Percentiles rank a stretch among this genome's conserved stretches.
Conservation (phyloP, 2,329 filamentous ascomycete species). For the Colletotrichum musae region DNA sequence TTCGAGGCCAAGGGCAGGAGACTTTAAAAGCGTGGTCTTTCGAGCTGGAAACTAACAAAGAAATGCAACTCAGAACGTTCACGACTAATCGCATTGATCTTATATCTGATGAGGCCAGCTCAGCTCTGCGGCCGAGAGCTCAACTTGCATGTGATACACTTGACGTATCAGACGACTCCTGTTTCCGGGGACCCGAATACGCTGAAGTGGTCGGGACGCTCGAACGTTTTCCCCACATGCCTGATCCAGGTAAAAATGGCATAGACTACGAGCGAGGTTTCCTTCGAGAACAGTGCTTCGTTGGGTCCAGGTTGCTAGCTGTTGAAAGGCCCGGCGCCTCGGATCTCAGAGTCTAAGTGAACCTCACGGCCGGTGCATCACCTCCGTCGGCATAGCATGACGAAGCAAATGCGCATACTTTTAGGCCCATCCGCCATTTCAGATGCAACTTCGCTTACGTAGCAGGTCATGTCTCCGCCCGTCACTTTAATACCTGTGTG, state of each 20-base stretch:
- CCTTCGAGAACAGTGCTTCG: not conserved
- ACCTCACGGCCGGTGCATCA: conserved; percentile 5
- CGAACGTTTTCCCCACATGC: conserved; percentile 9
- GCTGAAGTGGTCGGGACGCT: not conserved
- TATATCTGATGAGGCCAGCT: conserved; percentile 12
- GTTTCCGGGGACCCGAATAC: conserved; percentile 30
- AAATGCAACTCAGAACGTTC: conserved; percentile 12
- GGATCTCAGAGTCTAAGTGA: conserved; percentile 17
- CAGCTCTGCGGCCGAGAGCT: not conserved
- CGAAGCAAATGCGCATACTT: not conserved
- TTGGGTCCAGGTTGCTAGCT: not conserved
- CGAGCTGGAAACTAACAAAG: conserved; percentile 3
- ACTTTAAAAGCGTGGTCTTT: not conserved
- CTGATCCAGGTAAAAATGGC: not conserved
- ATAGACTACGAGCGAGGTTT: not conserved
- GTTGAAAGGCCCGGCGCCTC: not conserved
- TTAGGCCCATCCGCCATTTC: not conserved
- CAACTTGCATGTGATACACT: conserved; percentile 37
- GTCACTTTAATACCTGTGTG: not conserved
- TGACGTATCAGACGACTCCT: conserved; percentile 34
- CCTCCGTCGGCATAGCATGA: not conserved
- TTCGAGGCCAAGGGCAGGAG: not conserved
- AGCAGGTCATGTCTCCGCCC: not conserved
- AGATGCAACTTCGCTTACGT: not conserved
- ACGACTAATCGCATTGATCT: conserved; percentile 7